Evolutionary conservation across 371 early-diverging fungal species (phyloP).

Genomic region (Rhizopus delemar): DNA sequence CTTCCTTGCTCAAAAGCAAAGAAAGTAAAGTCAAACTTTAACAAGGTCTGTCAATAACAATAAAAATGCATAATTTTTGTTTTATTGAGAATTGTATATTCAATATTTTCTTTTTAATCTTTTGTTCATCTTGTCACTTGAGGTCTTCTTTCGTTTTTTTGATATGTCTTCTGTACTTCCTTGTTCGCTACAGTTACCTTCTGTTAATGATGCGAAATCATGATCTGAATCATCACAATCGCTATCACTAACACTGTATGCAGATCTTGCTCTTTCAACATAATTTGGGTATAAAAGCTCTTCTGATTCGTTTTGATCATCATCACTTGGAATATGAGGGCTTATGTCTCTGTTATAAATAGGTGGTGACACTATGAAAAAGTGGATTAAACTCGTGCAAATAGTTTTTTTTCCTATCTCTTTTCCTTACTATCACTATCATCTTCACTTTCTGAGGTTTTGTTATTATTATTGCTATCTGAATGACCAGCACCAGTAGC

Average conservation of each 20-base stretch:
- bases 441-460: constrained; percentile 1
- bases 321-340: neutral
- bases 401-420: too few species aligned
- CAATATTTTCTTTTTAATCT: too few species aligned
- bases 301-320: neutral
- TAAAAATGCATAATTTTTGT: neutral
- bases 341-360: too few species aligned
- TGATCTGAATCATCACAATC: neutral
- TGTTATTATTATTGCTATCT: neutral
- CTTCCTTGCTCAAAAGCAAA: constrained; percentile 74
- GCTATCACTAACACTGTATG: neutral
- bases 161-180: too few species aligned
- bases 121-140: neutral
- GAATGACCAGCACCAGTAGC: too few species aligned
- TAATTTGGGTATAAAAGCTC: neutral
- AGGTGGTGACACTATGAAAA: too few species aligned
- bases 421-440: neutral
- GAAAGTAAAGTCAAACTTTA: constrained; percentile 41
- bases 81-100: too few species aligned
- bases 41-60: neutral
- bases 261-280: neutral
- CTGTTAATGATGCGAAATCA: neutral
- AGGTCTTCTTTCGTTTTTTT: too few species aligned
- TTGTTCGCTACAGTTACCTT: neutral
- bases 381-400: too few species aligned